These are phyloP conservation scores for Collybiopsis luxurians DNA, from an alignment of 768 basidiomycete genomes.

Conservation along the genomic window DNA sequence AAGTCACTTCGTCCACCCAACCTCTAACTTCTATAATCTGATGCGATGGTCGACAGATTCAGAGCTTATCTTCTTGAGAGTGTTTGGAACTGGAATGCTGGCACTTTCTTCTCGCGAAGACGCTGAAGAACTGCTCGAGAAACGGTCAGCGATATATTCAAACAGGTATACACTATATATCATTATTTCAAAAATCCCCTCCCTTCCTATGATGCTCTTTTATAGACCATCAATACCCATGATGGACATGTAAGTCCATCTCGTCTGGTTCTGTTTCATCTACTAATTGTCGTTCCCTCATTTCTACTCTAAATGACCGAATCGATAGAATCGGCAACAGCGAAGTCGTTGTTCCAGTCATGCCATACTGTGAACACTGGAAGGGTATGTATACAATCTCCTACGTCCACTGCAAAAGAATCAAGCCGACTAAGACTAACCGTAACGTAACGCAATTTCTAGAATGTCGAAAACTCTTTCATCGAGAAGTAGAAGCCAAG, in stretches of 20 bases:
- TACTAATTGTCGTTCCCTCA: not conserved
- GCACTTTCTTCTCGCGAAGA: not conserved
- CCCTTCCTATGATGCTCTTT: too few relatives aligned
- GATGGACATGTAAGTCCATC: not conserved
- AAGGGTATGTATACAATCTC: not conserved
- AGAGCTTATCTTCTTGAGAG: not conserved
- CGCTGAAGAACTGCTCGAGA: not conserved
- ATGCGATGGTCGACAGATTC: not conserved
- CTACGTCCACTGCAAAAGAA: not conserved
- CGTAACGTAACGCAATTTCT: not conserved
- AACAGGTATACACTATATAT: not conserved
- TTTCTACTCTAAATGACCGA: not conserved
- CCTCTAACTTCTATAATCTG: too few relatives aligned
- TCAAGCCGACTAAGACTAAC: too few relatives aligned
- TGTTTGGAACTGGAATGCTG: not conserved
- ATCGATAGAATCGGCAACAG: not conserved
- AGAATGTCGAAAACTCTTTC: not conserved
- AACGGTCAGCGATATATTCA: not conserved
- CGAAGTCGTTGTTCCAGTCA: not conserved
- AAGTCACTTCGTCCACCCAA: not conserved
- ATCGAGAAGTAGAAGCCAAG: not conserved
- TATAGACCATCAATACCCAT: not conserved
- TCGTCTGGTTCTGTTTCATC: not conserved
- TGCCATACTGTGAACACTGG: not conserved
- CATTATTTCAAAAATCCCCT: too few relatives aligned